Evolutionary conservation across 208 protist genomes (phyloP).

Genomic region (Trypanosoma cruzi): DNA sequence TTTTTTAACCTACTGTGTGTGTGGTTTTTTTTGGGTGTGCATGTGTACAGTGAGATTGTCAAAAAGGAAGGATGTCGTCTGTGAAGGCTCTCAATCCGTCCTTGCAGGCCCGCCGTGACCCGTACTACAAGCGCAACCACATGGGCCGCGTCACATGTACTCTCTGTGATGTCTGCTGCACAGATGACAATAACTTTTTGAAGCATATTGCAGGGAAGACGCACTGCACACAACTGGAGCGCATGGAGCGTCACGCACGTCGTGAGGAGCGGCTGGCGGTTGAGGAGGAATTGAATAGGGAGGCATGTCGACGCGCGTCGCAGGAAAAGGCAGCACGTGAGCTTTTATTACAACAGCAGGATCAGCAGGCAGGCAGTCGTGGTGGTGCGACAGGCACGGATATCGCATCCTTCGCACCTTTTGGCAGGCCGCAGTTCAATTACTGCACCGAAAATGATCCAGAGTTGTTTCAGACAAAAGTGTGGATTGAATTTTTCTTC

Average conservation of each 20-base stretch:
- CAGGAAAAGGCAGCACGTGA: conserved; percentile 47
- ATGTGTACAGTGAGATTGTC: background rate
- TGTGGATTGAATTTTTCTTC: conserved; percentile 82
- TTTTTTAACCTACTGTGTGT: too few relatives aligned
- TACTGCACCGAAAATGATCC: conserved; percentile 79
- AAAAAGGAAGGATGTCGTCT: conserved; percentile 16
- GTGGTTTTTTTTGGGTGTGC: too few relatives aligned
- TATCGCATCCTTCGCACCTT: conserved; percentile 35
- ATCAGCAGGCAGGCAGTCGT: background rate
- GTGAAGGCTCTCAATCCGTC: conserved; percentile 63
- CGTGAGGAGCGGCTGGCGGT: conserved; percentile 55
- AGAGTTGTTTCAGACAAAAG: conserved; percentile 62
- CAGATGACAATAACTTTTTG: conserved; percentile 82
- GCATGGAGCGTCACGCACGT: conserved; percentile 52
- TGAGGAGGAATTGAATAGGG: conserved; percentile 58
- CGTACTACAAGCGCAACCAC: conserved; percentile 88
- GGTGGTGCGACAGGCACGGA: background rate
- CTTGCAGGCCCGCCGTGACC: conserved; percentile 47
- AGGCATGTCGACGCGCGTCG: conserved; percentile 42
- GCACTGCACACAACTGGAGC: conserved; percentile 68
- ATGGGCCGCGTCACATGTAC: conserved; percentile 81
- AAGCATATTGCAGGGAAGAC: conserved; percentile 81
- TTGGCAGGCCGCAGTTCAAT: conserved; percentile 59
- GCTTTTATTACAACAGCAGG: conserved; percentile 34
- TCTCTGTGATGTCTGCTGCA: conserved; percentile 78